phyloP scores from a whole-genome alignment of 257 asterid species.

The Lavandula angustifolia region DNA sequence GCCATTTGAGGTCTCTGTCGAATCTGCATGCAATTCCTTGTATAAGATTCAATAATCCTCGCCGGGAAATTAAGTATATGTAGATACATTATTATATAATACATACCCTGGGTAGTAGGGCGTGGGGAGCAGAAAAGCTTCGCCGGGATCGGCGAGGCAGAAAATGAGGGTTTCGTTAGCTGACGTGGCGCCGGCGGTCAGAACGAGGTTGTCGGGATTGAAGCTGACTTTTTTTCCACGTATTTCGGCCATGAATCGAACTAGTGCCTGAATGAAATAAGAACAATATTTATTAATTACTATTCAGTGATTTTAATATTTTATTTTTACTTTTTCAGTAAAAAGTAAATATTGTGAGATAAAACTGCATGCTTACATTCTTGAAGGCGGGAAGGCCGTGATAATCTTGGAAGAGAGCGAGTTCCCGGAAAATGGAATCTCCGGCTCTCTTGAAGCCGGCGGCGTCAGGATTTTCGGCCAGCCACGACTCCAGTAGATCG shows the following conservation, averaged over 20 bases:
- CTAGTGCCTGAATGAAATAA: slow-evolving; percentile 53
- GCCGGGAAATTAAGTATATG: no score
- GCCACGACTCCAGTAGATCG: slow-evolving; percentile 60
- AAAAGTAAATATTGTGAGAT: not conserved
- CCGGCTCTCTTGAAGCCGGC: slow-evolving; percentile 54
- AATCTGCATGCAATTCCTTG: slow-evolving; percentile 49
- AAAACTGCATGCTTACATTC: slow-evolving; percentile 37
- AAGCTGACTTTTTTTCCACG: slow-evolving; percentile 67
- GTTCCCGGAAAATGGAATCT: slow-evolving; percentile 58
- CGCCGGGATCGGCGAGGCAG: slow-evolving; percentile 75
- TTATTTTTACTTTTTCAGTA: not conserved
- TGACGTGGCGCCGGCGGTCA: slow-evolving; percentile 81
- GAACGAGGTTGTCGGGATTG: slow-evolving; percentile 60
- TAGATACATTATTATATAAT: no score
- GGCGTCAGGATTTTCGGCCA: slow-evolving; percentile 53
- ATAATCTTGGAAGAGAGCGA: slow-evolving; percentile 74
- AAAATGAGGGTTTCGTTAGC: slow-evolving; percentile 74
- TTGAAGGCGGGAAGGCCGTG: slow-evolving; percentile 63
- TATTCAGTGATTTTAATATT: not conserved
- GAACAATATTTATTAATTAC: not conserved
- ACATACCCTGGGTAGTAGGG: slow-evolving; percentile 81
- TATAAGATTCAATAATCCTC: not conserved
- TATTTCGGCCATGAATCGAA: slow-evolving; percentile 64
- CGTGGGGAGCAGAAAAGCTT: slow-evolving; percentile 68
- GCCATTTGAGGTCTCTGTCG: slow-evolving; percentile 89